A percentile compares a stretch with the other conserved stretches of the same genome.
These are phyloP conservation scores for Colletotrichum trifolii DNA, from an alignment of 2,329 filamentous ascomycete species.

Conservation along the genomic window DNA sequence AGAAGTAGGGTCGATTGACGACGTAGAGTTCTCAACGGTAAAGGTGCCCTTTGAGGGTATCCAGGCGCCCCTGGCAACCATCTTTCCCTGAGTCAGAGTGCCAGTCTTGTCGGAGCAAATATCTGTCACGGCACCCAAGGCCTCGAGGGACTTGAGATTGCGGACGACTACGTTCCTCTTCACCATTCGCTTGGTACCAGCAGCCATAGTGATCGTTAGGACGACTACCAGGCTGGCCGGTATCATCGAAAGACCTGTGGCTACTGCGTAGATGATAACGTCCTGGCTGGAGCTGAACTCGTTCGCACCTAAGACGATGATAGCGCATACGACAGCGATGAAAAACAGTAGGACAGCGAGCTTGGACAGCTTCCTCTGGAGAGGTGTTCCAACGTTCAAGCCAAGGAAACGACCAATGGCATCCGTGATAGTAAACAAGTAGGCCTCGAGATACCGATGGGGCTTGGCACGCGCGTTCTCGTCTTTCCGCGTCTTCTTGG, in stretches of 20 bases:
- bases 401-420: slow-evolving; percentile 71
- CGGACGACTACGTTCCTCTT: slow-evolving; percentile 67
- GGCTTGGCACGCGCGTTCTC: slow-evolving; percentile 59
- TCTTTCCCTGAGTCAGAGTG: slow-evolving; percentile 35
- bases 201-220: slow-evolving; percentile 74
- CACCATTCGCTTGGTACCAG: slow-evolving; percentile 59
- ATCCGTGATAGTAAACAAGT: slow-evolving; percentile 58
- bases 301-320: slow-evolving; percentile 73
- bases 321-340: slow-evolving; percentile 72
- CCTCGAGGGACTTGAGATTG: slow-evolving; percentile 58
- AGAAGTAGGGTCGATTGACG: slow-evolving; percentile 60
- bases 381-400: slow-evolving; percentile 72
- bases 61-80: slow-evolving; percentile 34
- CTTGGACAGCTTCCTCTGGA: slow-evolving; percentile 74
- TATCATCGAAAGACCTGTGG: slow-evolving; percentile 69
- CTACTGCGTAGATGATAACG: slow-evolving; percentile 73
- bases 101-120: slow-evolving; percentile 49
- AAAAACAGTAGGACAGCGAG: slow-evolving; percentile 71
- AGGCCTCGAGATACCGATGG: slow-evolving; percentile 55
- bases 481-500: slow-evolving; percentile 60
- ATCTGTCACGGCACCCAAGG: slow-evolving; percentile 56
- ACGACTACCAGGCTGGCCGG: slow-evolving; percentile 73
- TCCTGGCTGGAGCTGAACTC: slow-evolving; percentile 60
- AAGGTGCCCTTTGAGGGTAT: slow-evolving; percentile 37
- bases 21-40: slow-evolving; percentile 47